Evolutionary conservation across 805 yeast genomes (phyloP).

Genomic region (Barnettozyma sucrosica): DNA sequence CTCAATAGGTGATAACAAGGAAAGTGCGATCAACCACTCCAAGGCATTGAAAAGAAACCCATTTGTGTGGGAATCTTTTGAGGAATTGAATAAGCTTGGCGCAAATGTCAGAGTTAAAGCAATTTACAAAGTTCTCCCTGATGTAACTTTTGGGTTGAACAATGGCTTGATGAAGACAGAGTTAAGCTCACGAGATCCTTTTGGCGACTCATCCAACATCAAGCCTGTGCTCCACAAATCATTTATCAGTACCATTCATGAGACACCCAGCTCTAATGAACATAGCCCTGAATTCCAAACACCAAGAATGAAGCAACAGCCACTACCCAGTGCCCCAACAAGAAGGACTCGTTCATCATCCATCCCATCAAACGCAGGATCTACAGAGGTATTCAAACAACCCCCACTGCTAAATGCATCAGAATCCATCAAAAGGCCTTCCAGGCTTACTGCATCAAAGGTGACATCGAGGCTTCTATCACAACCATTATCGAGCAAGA

Average conservation of each 20-base stretch:
- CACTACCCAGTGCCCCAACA: conserved; percentile 35
- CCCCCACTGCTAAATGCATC: conserved; percentile 14
- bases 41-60: conserved; percentile 72
- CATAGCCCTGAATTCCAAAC: conserved; percentile 33
- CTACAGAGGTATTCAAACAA: conserved; percentile 16
- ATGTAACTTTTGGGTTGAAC: conserved; percentile 14
- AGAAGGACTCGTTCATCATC: conserved; percentile 29
- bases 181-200: conserved; percentile 23
- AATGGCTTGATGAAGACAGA: conserved; percentile 6
- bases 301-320: conserved; percentile 33
- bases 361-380: neutral
- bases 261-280: conserved; percentile 16
- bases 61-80: conserved; percentile 81
- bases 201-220: conserved; percentile 24
- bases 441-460: conserved; percentile 36
- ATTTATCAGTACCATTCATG: conserved; percentile 12
- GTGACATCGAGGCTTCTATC: conserved; percentile 43
- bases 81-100: conserved; percentile 66
- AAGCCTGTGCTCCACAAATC: conserved; percentile 8
- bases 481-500: conserved; percentile 30
- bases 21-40: conserved; percentile 62
- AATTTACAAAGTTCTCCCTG: conserved; percentile 34
- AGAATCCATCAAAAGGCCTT: conserved; percentile 22
- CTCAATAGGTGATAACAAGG: conserved; percentile 52
- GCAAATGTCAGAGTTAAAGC: conserved; percentile 58